Evolutionary conservation across 768 basidiomycete species (phyloP), one percentile per base, ranked within the genome.

Genomic region (Russula sp.): DNA sequence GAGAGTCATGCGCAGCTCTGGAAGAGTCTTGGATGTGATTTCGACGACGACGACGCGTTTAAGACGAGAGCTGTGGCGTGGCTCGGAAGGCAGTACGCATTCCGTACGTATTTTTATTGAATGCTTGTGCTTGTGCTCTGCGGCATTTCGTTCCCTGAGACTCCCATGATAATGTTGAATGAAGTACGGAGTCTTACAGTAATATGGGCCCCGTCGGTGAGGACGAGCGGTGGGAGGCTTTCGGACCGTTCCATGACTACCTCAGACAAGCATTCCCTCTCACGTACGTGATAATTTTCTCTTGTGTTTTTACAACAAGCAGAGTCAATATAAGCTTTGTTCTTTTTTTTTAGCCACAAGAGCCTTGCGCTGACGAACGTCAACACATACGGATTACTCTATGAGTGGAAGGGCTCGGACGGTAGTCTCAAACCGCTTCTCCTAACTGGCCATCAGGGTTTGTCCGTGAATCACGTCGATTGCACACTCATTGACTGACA

Each of bases 341-440:
- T n/a, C n/a, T n/a, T 36, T 54, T 34, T 24, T 22, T 9, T 14
- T 50, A 85, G 84, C 18, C 83, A 86, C 69, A 66, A 78, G 6
- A 76, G 74, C 22, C 77, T 88, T 9, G 67, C 78, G 49, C 74
- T 88, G 60, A 81, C 81, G 4, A 79, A 80, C 64, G 81, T 89
- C 62, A 85, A 86, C 69, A 85, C 81, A 0, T 85, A 82, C 54
- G 86, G 82, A 0, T 75, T 87, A 18, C 74, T 88, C 1, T 85
- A 83, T 69, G 79, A 80, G 24, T 88, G 84, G 85, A 74, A 80
- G 55, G 87, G 87, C 18, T 76, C 77, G 22, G 76, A 83, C 54
- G 59, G 74, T 11, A 70, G 72, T 10, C 72, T 83, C 50, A 86
- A 86, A 70, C 88, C 85, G 0, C 65, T 87, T 2, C 75, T 88